phyloP scores from a whole-genome alignment of 2,329 filamentous ascomycete species.

The Beauveria varroae region DNA sequence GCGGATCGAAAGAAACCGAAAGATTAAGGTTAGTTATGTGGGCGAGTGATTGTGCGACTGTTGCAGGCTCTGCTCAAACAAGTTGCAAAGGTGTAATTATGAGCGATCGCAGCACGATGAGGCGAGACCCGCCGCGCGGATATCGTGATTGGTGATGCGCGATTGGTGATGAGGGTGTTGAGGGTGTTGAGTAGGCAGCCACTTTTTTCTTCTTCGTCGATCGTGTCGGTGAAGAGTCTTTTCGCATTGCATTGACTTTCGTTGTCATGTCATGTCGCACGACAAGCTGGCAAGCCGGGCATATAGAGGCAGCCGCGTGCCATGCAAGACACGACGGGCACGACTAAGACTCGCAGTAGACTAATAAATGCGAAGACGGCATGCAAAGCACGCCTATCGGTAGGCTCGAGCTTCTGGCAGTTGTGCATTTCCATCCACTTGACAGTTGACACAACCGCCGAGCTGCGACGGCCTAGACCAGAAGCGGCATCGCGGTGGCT shows the following conservation, averaged over 20 bases:
- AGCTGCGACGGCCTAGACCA: background rate
- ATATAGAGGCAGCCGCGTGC: background rate
- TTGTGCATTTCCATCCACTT: background rate
- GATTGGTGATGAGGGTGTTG: background rate
- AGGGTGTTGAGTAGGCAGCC: background rate
- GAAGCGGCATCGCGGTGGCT: constrained; percentile 3
- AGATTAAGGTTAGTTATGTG: background rate
- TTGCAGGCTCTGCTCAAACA: background rate
- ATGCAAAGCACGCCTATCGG: background rate
- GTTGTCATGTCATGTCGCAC: background rate
- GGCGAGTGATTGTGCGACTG: background rate
- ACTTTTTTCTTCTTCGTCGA: background rate
- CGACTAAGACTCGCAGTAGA: background rate
- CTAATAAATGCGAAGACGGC: background rate
- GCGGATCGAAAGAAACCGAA: background rate
- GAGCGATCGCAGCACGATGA: background rate
- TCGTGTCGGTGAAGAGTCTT: background rate
- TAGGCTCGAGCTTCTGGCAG: background rate
- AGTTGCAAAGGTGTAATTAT: background rate
- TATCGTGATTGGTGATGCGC: background rate
- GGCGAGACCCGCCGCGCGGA: background rate
- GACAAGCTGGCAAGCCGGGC: background rate
- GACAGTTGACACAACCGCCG: background rate
- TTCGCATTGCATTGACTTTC: too few species aligned
- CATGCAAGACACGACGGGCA: background rate